Percentiles rank a stretch among this genome's conserved stretches.
Evolutionary conservation across 192 early-diverging fungal species (phyloP).

Genomic region (Entomortierella lignicola): DNA sequence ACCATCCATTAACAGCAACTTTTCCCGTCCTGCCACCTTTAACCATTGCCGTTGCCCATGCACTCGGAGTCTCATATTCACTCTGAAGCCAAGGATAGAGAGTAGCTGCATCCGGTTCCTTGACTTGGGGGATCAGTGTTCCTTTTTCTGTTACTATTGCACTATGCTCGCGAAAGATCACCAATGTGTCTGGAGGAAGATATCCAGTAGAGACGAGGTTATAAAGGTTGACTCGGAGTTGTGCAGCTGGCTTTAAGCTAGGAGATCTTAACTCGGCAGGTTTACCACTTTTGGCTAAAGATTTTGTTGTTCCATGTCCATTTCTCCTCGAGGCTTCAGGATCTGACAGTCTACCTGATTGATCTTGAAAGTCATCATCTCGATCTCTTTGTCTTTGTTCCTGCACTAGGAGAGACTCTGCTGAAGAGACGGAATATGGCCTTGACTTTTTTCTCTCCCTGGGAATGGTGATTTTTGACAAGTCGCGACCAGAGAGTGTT

Average conservation of each 20-base stretch:
- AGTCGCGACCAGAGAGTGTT: conserved; percentile 14
- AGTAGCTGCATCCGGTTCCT: conserved; percentile 11
- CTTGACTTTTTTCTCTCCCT: conserved; percentile 26
- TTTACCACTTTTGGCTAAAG: background rate
- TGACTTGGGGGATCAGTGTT: conserved; percentile 40
- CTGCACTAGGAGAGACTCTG: conserved; percentile 18
- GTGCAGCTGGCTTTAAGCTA: conserved; percentile 17
- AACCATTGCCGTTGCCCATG: conserved; percentile 73
- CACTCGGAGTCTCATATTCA: conserved; percentile 71
- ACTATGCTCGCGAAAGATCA: conserved; percentile 43
- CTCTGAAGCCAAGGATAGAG: conserved; percentile 37
- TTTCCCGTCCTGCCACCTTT: conserved; percentile 57
- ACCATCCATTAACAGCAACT: conserved; percentile 76
- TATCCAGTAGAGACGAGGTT: conserved; percentile 49
- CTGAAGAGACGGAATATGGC: conserved; percentile 25
- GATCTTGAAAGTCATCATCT: conserved; percentile 8
- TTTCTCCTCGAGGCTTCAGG: conserved; percentile 21
- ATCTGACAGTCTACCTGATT: conserved; percentile 22
- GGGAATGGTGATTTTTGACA: conserved; percentile 27
- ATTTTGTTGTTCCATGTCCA: background rate
- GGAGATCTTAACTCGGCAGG: conserved; percentile 12
- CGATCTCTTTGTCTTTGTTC: background rate
- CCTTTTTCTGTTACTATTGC: conserved; percentile 49
- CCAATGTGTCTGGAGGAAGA: conserved; percentile 42
- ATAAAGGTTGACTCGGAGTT: conserved; percentile 41